Conservation (phyloP, 179 eudicot species). For the Drosera spatulata region DNA sequence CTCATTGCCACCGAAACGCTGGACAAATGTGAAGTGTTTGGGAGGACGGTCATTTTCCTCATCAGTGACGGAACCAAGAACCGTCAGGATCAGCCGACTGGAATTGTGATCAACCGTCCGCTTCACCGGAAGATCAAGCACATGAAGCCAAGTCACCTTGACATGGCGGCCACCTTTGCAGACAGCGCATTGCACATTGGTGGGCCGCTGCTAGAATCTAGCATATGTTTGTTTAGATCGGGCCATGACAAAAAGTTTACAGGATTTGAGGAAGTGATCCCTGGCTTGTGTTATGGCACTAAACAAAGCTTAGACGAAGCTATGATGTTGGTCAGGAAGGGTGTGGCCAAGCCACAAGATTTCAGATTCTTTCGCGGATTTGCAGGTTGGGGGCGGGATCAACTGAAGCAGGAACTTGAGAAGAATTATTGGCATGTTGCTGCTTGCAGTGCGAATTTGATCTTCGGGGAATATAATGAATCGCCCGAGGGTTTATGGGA, state of each 20-base stretch:
- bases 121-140: constrained; percentile 70
- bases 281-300: constrained; percentile 71
- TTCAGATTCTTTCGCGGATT: constrained; percentile 90
- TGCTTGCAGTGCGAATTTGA: constrained; percentile 71
- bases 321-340: constrained; percentile 61
- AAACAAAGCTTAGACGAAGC: constrained; percentile 81
- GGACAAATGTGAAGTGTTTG: constrained; percentile 74
- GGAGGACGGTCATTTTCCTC: constrained; percentile 87
- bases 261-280: constrained; percentile 75
- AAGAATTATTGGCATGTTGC: constrained; percentile 85
- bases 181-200: constrained; percentile 96
- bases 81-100: constrained; percentile 84
- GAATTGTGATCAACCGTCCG: constrained; percentile 79
- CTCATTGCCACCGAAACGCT: constrained; percentile 96
- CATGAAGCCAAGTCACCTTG: constrained; percentile 72
- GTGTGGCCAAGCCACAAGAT: constrained; percentile 67
- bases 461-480: constrained; percentile 32
- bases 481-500: constrained; percentile 71
- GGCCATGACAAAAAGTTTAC: constrained; percentile 34
- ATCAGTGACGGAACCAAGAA: constrained; percentile 73
- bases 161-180: constrained; percentile 60
- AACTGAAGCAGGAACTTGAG: constrained; percentile 70
- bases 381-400: constrained; percentile 96
- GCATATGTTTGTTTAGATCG: constrained; percentile 59
- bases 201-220: constrained; percentile 78